Conservation (phyloP, 2,329 filamentous ascomycete genomes). For the Zymoseptoria pseudotritici region DNA sequence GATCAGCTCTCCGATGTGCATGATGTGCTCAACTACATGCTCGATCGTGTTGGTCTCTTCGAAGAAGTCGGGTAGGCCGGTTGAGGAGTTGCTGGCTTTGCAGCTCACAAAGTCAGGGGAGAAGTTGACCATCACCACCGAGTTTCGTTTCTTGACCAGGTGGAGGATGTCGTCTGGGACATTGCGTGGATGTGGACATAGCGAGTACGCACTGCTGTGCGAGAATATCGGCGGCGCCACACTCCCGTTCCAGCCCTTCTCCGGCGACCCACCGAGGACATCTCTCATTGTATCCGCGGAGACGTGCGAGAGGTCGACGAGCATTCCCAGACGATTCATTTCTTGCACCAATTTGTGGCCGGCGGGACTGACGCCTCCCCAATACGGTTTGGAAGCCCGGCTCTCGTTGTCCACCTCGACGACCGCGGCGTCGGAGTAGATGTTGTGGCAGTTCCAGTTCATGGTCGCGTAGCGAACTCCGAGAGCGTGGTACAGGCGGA, state of each 20-base stretch:
- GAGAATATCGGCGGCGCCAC: conserved; percentile 80
- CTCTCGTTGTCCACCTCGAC: conserved; percentile 42
- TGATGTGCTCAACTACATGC: conserved; percentile 73
- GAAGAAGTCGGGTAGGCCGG: conserved; percentile 59
- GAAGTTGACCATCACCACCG: conserved; percentile 89
- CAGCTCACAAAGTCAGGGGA: conserved; percentile 76
- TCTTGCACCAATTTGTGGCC: conserved; percentile 67
- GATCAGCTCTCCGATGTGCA: conserved; percentile 72
- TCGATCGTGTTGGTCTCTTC: conserved; percentile 63
- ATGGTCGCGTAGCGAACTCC: conserved; percentile 84
- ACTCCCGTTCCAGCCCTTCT: conserved; percentile 60
- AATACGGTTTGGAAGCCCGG: conserved; percentile 47
- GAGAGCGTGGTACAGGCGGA: conserved; percentile 67
- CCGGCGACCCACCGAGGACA: conserved; percentile 52
- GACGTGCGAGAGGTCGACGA: conserved; percentile 82
- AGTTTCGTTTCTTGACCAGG: conserved; percentile 64
- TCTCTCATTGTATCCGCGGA: conserved; percentile 77
- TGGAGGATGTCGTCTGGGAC: conserved; percentile 77
- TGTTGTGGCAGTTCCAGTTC: conserved; percentile 90
- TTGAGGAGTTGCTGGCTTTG: conserved; percentile 45
- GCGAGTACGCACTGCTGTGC: conserved; percentile 70
- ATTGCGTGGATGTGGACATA: conserved; percentile 86
- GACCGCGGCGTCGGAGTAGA: conserved; percentile 77
- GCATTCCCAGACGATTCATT: conserved; percentile 92
- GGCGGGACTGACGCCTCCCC: conserved; percentile 63